phyloP scores from a whole-genome alignment of 768 basidiomycete genomes.

The Russula compacta region DNA sequence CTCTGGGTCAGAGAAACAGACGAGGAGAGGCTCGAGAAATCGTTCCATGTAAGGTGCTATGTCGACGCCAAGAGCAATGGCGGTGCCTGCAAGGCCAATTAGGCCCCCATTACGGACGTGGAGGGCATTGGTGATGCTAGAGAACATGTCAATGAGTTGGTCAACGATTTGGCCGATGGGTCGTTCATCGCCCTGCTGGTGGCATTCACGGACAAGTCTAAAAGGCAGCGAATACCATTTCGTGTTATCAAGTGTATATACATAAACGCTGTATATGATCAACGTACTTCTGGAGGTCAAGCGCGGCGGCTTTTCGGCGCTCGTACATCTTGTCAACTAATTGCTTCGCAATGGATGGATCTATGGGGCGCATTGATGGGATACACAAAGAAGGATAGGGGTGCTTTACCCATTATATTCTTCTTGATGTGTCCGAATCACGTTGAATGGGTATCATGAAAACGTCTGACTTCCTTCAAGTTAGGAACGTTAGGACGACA shows the following conservation, averaged over 20 bases:
- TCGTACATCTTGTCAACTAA: conserved; percentile 93
- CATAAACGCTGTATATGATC: neutral
- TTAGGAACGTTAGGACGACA: no score
- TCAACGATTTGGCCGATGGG: conserved; percentile 84
- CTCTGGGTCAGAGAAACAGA: conserved; percentile 90
- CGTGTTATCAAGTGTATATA: neutral
- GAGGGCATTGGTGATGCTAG: conserved; percentile 67
- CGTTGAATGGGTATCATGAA: neutral
- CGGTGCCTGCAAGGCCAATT: conserved; percentile 91
- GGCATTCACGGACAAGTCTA: conserved; percentile 81
- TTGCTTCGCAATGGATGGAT: conserved; percentile 67
- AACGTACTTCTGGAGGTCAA: conserved; percentile 87
- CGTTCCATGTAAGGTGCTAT: conserved; percentile 91
- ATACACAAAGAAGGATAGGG: neutral
- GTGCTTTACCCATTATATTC: neutral
- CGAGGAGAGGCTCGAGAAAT: conserved; percentile 80
- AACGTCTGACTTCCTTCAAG: no score
- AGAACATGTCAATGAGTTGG: conserved; percentile 93
- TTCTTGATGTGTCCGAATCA: neutral
- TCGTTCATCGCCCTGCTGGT: conserved; percentile 69
- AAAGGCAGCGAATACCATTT: conserved; percentile 1
- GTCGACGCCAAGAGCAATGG: conserved; percentile 93
- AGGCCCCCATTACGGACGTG: conserved; percentile 92
- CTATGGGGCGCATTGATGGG: conserved; percentile 33
- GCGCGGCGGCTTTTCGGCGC: conserved; percentile 90